phyloP scores from a whole-genome alignment of 2,329 filamentous ascomycete genomes.

The Chaetothyriales sp. region DNA sequence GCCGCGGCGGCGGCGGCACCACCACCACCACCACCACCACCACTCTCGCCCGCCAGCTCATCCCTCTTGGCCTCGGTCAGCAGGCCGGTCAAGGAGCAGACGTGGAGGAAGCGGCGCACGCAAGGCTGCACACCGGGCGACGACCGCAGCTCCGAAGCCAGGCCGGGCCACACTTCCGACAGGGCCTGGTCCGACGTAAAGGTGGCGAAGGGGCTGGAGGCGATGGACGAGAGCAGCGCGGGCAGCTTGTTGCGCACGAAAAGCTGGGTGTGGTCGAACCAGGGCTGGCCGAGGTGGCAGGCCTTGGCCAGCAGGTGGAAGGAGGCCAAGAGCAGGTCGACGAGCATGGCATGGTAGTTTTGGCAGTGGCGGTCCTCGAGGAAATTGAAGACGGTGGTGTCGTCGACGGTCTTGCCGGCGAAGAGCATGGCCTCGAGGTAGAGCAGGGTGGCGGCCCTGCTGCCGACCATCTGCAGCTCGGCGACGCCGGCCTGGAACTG shows the following conservation, averaged over 20 bases:
- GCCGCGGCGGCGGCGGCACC: too few relatives aligned
- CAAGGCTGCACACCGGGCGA: slow-evolving; percentile 53
- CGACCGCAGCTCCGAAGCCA: slow-evolving; percentile 49
- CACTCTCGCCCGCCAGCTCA: slow-evolving; percentile 51
- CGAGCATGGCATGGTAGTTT: slow-evolving; percentile 61
- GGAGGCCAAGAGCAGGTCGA: slow-evolving; percentile 72
- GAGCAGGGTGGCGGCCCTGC: slow-evolving; percentile 69
- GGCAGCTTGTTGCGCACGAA: slow-evolving; percentile 70
- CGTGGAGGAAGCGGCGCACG: slow-evolving; percentile 72
- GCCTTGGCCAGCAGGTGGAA: slow-evolving; percentile 82
- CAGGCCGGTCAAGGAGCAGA: slow-evolving; percentile 78
- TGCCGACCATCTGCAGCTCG: slow-evolving; percentile 59
- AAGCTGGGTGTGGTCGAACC: slow-evolving; percentile 62
- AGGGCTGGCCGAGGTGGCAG: slow-evolving; percentile 40
- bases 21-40: too few relatives aligned
- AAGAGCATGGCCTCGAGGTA: slow-evolving; percentile 72
- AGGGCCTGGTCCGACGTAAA: slow-evolving; percentile 52
- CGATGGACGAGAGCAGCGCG: slow-evolving; percentile 44
- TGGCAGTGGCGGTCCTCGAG: slow-evolving; percentile 77
- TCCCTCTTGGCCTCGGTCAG: slow-evolving; percentile 66
- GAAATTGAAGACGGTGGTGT: slow-evolving; percentile 62
- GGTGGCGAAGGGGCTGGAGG: slow-evolving; percentile 43
- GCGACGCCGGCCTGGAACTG: slow-evolving; percentile 41
- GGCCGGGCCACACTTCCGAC: slow-evolving; percentile 50
- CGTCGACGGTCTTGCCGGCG: slow-evolving; percentile 70